These are phyloP conservation scores for Striga asiatica DNA, from an alignment of 257 asterid genomes.

Conservation along the genomic window DNA sequence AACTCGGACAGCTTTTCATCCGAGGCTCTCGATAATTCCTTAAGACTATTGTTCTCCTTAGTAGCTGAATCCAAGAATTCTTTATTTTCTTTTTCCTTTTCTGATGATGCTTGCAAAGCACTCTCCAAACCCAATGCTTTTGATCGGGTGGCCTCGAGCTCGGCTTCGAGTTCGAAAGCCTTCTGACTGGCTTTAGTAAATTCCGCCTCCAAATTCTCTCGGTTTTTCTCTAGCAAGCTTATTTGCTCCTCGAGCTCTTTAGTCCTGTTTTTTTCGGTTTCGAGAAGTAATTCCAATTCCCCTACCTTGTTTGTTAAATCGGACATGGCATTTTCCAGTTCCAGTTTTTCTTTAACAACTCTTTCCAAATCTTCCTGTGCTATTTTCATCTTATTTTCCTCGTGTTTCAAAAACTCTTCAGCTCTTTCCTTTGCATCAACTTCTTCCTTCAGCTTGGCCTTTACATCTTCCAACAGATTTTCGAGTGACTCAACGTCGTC, in stretches of 20 bases:
- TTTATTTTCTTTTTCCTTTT: conserved; percentile 48
- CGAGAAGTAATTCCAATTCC: conserved; percentile 67
- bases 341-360: conserved; percentile 40
- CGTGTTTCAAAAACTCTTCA: conserved; percentile 33
- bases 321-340: conserved; percentile 46
- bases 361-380: conserved; percentile 43
- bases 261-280: conserved; percentile 58
- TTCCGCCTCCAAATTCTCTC: conserved; percentile 40
- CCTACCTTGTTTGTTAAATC: conserved; percentile 46
- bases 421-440: conserved; percentile 29
- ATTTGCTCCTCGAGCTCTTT: conserved; percentile 84
- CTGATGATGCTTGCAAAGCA: conserved; percentile 45
- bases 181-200: conserved; percentile 29
- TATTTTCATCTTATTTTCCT: conserved; percentile 31
- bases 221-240: conserved; percentile 42
- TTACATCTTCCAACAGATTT: conserved; percentile 36
- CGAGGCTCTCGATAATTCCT: conserved; percentile 34
- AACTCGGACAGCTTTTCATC: conserved; percentile 56
- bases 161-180: conserved; percentile 56
- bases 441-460: conserved; percentile 48
- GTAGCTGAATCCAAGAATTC: conserved; percentile 29
- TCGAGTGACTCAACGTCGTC: conserved; percentile 45
- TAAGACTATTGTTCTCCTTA: conserved; percentile 56
- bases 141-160: conserved; percentile 44
- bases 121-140: conserved; percentile 59